A percentile compares a stretch with the other conserved stretches of the same genome.
phyloP scores from a whole-genome alignment of 768 basidiomycete species.

The Lyophyllum semitale region DNA sequence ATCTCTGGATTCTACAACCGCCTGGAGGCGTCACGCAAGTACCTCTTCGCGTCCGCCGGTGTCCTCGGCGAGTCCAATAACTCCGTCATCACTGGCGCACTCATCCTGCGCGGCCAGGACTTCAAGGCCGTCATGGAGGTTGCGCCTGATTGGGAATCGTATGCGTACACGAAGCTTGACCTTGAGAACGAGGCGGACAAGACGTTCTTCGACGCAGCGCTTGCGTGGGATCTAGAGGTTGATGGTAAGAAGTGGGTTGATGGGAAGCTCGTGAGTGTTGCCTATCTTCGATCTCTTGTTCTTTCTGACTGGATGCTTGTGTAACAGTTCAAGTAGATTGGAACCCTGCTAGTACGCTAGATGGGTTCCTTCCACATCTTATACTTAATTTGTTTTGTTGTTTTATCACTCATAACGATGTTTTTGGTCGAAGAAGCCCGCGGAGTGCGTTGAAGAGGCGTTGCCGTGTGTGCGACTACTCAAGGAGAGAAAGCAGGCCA shows the following conservation, averaged over 20 bases:
- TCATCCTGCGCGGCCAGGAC: conserved; percentile 85
- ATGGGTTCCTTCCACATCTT: too few species aligned
- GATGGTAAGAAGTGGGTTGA: conserved; percentile 91
- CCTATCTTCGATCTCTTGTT: too few species aligned
- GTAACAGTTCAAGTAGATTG: too few species aligned
- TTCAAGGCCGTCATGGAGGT: conserved; percentile 68
- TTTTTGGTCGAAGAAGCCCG: too few species aligned
- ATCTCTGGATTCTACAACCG: conserved; percentile 97
- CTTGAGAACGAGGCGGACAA: conserved; percentile 74
- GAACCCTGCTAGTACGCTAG: too few species aligned
- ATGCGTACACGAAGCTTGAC: conserved; percentile 78
- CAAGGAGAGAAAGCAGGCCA: too few species aligned
- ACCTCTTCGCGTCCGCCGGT: conserved; percentile 91
- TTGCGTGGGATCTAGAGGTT: conserved; percentile 92
- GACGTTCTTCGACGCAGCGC: conserved; percentile 87
- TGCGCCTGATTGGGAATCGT: conserved; percentile 93
- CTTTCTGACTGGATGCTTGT: too few species aligned
- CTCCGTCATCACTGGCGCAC: conserved; percentile 77
- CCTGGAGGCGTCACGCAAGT: conserved; percentile 95
- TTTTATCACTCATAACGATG: too few species aligned
- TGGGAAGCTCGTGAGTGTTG: conserved; percentile 84
- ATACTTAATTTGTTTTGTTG: too few species aligned
- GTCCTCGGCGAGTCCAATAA: conserved; percentile 83
- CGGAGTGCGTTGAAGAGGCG: too few species aligned
- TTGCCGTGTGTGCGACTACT: too few species aligned